Conservation (phyloP, 2,329 filamentous ascomycete species). For the Colletotrichum chlorophyti region DNA sequence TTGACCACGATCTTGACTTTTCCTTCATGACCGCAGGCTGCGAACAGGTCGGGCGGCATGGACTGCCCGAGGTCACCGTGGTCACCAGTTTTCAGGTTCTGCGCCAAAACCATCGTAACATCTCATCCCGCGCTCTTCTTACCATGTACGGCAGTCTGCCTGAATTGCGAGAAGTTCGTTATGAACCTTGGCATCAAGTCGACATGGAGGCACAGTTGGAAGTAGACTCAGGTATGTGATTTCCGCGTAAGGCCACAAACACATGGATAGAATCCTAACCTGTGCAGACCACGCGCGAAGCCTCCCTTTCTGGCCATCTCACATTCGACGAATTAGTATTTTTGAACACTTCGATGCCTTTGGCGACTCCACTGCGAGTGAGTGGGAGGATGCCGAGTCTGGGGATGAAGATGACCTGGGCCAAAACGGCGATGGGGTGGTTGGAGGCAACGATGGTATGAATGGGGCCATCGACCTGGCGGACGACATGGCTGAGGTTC, state of each 20-base stretch:
- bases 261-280: background rate
- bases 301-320: slow-evolving; percentile 31
- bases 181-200: slow-evolving; percentile 32
- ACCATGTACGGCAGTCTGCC: slow-evolving; percentile 32
- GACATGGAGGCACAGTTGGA: slow-evolving; percentile 28
- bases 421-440: background rate
- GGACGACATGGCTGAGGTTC: slow-evolving; percentile 1
- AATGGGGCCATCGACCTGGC: background rate
- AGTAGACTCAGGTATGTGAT: slow-evolving; percentile 27
- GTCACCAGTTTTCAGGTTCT: slow-evolving; percentile 30
- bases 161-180: slow-evolving; percentile 25
- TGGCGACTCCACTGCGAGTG: slow-evolving; percentile 4
- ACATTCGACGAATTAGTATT: slow-evolving; percentile 30
- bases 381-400: slow-evolving; percentile 26
- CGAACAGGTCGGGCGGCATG: slow-evolving; percentile 29
- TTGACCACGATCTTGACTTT: slow-evolving; percentile 34
- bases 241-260: too few species aligned
- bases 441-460: background rate
- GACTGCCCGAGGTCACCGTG: slow-evolving; percentile 31
- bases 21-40: slow-evolving; percentile 28
- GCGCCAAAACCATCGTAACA: slow-evolving; percentile 32
- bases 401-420: slow-evolving; percentile 9
- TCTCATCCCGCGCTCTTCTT: slow-evolving; percentile 30
- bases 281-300: slow-evolving; percentile 28
- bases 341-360: slow-evolving; percentile 32